Percentiles rank a stretch among this genome's conserved stretches.
Conservation (phyloP, 2,329 filamentous ascomycete species). For the Aspergillus ochraceoroseus region DNA sequence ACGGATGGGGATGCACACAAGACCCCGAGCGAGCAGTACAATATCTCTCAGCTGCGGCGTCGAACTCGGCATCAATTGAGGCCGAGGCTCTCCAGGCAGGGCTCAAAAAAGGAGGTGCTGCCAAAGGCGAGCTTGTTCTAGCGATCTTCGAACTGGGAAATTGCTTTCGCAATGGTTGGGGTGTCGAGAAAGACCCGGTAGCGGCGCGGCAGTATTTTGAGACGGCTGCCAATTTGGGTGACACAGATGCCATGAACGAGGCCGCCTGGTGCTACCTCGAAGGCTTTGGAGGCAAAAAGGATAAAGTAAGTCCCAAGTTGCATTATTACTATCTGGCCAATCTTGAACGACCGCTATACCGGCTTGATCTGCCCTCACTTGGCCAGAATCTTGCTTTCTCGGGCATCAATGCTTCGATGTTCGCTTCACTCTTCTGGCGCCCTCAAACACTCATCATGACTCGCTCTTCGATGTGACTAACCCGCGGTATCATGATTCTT, state of each 20-base stretch:
- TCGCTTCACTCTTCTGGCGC: constrained; percentile 24
- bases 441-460: constrained; percentile 5
- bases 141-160: constrained; percentile 83
- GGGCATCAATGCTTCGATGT: constrained; percentile 34
- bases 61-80: constrained; percentile 84
- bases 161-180: constrained; percentile 89
- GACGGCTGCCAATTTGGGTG: constrained; percentile 91
- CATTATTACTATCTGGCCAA: constrained; percentile 4
- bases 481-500: constrained; percentile 12
- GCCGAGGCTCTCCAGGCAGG: constrained; percentile 77
- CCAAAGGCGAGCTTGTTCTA: constrained; percentile 92
- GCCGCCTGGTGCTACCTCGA: constrained; percentile 92
- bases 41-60: constrained; percentile 82
- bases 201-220: constrained; percentile 93
- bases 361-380: constrained; percentile 1
- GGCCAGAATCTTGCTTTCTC: constrained; percentile 6
- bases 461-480: constrained; percentile 12
- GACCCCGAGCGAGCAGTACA: constrained; percentile 69
- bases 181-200: constrained; percentile 75
- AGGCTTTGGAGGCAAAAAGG: constrained; percentile 95
- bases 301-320: constrained; percentile 69
- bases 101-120: constrained; percentile 85
- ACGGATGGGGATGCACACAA: constrained; percentile 83
- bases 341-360: not conserved
- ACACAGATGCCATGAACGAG: constrained; percentile 97